Base-by-base conservation (phyloP, 2,329 filamentous ascomycete species). In the Didymella segeticola region DNA sequence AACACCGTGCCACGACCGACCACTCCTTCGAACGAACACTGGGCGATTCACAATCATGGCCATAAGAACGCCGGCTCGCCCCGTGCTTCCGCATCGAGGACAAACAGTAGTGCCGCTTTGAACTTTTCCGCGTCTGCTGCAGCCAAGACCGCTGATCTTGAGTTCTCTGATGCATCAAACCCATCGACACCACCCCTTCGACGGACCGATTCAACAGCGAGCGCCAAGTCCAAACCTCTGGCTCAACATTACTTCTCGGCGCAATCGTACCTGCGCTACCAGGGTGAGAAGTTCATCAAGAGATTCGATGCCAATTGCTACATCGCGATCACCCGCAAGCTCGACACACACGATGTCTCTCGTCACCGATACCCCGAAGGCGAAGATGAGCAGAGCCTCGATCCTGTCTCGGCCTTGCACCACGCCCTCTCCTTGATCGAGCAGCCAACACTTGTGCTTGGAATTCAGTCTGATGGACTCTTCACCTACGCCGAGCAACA, bases 281-380 rank as follows among this genome's bases (percentile, higher is more conserved):
- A 99, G 77, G 93, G 92, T 50, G 85, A 89, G 66, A 99, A 99
- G 75, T 99, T 99, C 67, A 95, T 98, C 66, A 92, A 90, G 75
- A 89, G 95, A 9, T 99, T 98, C 74, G 95, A 99, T 75, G 91
- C 92, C 68, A 99, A 99, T 75, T 99, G 95, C 79, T 99, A 99
- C 79, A 98, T 99, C 64, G 93, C 95, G 63, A 97, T 99, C 76
- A 98, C 95, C 4, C 89, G 95, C 68, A 99, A 99, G 77, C 85
- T 99, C 14, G 95, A 99, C 73, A 98, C 95, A 0, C 95, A 99
- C 75, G 95, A 99, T 72, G 86, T 99, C 22, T 96, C 92, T 12
- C 86, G 93, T 34, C 85, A 88, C 70, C 88, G 93, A 5, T 79
- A 74, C 72, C 27, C 79, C 68, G 62, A 67, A 26, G 70, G 67